Evolutionary conservation across 2,329 filamentous ascomycete species (phyloP), one percentile per base, ranked within the genome.

Genomic region (Alternaria longipes): DNA sequence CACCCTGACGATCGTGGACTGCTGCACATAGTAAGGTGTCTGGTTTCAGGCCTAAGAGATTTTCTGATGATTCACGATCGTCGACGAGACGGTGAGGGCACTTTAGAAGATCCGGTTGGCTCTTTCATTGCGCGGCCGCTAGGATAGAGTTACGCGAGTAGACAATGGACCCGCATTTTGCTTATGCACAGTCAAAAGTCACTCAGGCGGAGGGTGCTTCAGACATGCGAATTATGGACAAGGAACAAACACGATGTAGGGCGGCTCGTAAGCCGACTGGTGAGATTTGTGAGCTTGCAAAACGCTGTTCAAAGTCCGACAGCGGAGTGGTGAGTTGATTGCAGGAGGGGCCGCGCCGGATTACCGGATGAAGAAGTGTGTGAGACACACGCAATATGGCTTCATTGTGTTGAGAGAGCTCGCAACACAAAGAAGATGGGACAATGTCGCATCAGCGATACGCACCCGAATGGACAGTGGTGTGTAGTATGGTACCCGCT

Each of bases 11-110:
- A 60, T 63, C 47, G 60, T 65, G 61, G 59, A 62, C 56, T 65
- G 57, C 59, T 66, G 62, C 65, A 66, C 54, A 67, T 62, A 53
- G 59, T 54, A 59, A 58, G 65, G 68, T 64, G 67, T 58, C 57
- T 53, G 28, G 51, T 61, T 32, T 55, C 42, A 34, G 54, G 58
- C 36, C 51, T 55, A 20, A 65, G 55, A 62, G 42, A 56, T 36
- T 38, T 54, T 56, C 24, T 59, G 53, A 34, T 52, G 53, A 60
- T 60, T 60, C 54, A 52, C 47, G 38, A 67, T 59, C 60, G 26
- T 50, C 55, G 56, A 68, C 55, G 59, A 68, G 60, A 65, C 59
- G 60, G 62, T 60, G 65, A 66, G 62, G 71, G 70, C 55, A 54
- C 51, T 56, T 38, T 45, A n/a, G 54, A 56, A 24, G 38, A 46